Evolutionary conservation across 768 basidiomycete species (phyloP), one percentile per base, ranked within the genome.

Genomic region (Suillus lakei): DNA sequence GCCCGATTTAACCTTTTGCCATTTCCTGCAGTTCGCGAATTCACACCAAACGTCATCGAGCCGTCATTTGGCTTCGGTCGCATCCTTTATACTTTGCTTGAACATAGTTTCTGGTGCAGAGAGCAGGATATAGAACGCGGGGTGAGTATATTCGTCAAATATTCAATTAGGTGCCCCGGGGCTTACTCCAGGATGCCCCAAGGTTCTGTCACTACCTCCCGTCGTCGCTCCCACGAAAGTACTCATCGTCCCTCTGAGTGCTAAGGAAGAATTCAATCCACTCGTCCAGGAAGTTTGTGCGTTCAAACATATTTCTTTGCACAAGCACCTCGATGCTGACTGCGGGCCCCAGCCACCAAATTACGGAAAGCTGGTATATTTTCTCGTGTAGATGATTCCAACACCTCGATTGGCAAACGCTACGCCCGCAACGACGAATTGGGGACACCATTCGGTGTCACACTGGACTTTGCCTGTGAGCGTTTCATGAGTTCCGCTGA

Each of bases 401-500:
- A 91, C 71, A 90, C 92, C 39, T 91, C 94, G 9, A 99, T 99
- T 73, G 98, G 98, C 48, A 96, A 93, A 81, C 95, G 97, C 16
- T 99, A 99, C 79, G 89, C 98, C 15, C 88, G 98, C 65, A 99
- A 99, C 79, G 98, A 99, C 79, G 98, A 99, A 80, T 86, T 99
- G 53, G 98, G 98, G 68, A 99, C 98, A 36, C 98, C 98, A 2
- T 99, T 91, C 78, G 98, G 97, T 59, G 85, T 97, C 64, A 99
- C 98, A 2, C 84, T 99, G 63, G 97, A 98, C 78, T 98, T 99
- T 80, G 98, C 96, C 7, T 89, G 90, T 91, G 70, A 73, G 87
- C 81, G 53, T 36, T 41, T n/a, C 16, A 28, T 3, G 34, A 44
- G 23, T 53, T 23, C 53, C 34, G 43, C 15, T 59, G 51, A 61